phyloP scores from a whole-genome alignment of 2,329 filamentous ascomycete species.

The Aspergillus quadrilineatus region DNA sequence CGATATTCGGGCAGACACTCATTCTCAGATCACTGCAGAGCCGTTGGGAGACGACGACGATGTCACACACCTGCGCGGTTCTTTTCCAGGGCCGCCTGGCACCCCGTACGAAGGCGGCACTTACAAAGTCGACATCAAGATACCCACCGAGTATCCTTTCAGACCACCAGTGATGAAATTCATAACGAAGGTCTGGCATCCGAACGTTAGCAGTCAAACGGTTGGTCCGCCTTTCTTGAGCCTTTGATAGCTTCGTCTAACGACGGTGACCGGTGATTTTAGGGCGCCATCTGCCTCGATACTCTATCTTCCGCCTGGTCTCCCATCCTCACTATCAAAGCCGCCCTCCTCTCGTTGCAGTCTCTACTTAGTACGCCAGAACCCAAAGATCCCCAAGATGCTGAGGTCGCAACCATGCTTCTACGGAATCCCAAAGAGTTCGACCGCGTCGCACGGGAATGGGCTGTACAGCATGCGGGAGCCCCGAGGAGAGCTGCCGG shows the following conservation, averaged over 20 bases:
- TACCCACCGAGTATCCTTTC: slow-evolving; percentile 89
- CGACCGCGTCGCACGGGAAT: slow-evolving; percentile 78
- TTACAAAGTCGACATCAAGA: slow-evolving; percentile 79
- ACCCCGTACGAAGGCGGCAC: slow-evolving; percentile 89
- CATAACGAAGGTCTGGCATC: slow-evolving; percentile 92
- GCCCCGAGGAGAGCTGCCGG: slow-evolving; percentile 63
- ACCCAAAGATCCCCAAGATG: slow-evolving; percentile 94
- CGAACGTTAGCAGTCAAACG: slow-evolving; percentile 91
- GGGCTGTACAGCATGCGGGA: slow-evolving; percentile 80
- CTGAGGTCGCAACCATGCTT: slow-evolving; percentile 90
- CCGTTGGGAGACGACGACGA: slow-evolving; percentile 63
- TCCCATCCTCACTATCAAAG: slow-evolving; percentile 94
- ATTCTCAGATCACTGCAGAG: slow-evolving; percentile 72
- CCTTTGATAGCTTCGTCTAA: neutral
- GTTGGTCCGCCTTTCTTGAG: slow-evolving; percentile 52
- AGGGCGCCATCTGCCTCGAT: slow-evolving; percentile 97
- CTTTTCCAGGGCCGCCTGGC: slow-evolving; percentile 82
- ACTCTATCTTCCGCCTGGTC: slow-evolving; percentile 90
- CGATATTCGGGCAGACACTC: slow-evolving; percentile 60
- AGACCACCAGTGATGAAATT: slow-evolving; percentile 89
- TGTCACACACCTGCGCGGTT: slow-evolving; percentile 77
- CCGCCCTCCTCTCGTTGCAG: slow-evolving; percentile 86
- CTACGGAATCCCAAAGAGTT: slow-evolving; percentile 76
- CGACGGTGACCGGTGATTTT: neutral
- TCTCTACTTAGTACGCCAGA: slow-evolving; percentile 91